These are phyloP conservation scores for Pseudopyricularia javanii DNA, from an alignment of 2,329 filamentous ascomycete species.

Conservation along the genomic window DNA sequence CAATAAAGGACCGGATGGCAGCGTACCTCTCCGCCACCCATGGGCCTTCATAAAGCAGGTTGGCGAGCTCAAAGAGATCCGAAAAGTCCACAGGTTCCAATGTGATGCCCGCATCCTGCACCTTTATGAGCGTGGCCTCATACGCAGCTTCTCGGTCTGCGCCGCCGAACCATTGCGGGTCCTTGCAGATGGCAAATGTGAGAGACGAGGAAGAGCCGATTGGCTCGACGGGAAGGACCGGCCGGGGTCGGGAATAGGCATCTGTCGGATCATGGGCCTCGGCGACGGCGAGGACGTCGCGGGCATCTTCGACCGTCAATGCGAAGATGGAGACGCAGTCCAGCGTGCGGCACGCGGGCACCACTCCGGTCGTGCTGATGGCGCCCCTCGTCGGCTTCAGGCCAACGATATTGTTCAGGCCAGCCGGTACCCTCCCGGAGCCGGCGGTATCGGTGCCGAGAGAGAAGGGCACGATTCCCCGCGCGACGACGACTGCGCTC, in stretches of 20 bases:
- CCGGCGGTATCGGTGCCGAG: conserved; percentile 46
- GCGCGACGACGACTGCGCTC: conserved; percentile 39
- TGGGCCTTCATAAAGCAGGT: conserved; percentile 42
- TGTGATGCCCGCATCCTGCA: conserved; percentile 23
- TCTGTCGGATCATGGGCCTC: not conserved
- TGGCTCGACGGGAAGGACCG: not conserved
- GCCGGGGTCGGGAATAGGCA: not conserved
- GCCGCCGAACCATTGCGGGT: conserved; percentile 22
- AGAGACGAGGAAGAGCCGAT: not conserved
- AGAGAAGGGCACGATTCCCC: conserved; percentile 39
- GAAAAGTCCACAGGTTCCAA: conserved; percentile 32
- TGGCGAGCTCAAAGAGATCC: conserved; percentile 36
- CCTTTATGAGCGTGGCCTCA: conserved; percentile 23
- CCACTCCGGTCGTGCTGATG: conserved; percentile 31
- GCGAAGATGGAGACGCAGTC: conserved; percentile 40
- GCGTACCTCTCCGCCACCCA: conserved; percentile 46
- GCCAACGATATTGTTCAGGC: conserved; percentile 40
- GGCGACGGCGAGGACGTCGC: not conserved
- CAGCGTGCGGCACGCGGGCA: conserved; percentile 38
- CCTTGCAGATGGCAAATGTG: conserved; percentile 22
- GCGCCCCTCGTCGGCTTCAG: conserved; percentile 37
- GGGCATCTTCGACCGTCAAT: conserved; percentile 31
- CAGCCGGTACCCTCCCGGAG: conserved; percentile 37
- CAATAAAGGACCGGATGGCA: conserved; percentile 34
- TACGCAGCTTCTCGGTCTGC: conserved; percentile 24